Percentiles rank a stretch among this genome's conserved stretches.
Conservation (phyloP, 371 early-diverging fungal genomes). For the Actinomortierella wolfii region DNA sequence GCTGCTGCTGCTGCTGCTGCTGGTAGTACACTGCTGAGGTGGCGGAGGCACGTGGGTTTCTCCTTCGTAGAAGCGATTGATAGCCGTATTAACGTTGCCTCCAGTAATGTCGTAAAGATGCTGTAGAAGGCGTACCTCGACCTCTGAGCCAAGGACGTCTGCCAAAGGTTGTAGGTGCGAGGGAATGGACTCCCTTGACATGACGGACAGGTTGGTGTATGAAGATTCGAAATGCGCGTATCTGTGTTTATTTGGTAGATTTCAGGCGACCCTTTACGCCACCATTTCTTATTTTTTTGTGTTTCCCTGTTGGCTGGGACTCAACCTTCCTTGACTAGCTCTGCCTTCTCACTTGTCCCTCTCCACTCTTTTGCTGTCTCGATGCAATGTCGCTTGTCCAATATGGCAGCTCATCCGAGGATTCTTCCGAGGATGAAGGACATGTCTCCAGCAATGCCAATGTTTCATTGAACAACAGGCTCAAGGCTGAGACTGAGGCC, state of each 20-base stretch:
- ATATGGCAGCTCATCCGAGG: conserved; percentile 33
- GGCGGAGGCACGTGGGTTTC: conserved; percentile 13
- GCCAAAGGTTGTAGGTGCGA: conserved; percentile 24
- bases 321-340: neutral
- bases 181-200: conserved; percentile 11
- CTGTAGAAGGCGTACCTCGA: conserved; percentile 28
- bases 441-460: neutral
- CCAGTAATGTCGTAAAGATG: conserved; percentile 34
- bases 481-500: neutral
- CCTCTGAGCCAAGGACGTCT: conserved; percentile 39
- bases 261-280: neutral
- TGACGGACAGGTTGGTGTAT: conserved; percentile 1
- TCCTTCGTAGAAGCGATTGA: conserved; percentile 44
- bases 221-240: neutral
- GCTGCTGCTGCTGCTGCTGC: neutral
- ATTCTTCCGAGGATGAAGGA: conserved; percentile 14
- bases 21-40: neutral
- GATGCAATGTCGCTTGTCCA: conserved; percentile 35
- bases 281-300: neutral
- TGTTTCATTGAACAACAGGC: neutral
- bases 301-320: neutral
- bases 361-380: neutral
- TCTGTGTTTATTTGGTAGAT: conserved; percentile 12
- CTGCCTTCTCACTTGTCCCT: neutral
- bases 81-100: conserved; percentile 30